These are phyloP conservation scores for Daldinia caldariorum DNA, from an alignment of 495 filamentous ascomycete genomes.

Conservation along the genomic window DNA sequence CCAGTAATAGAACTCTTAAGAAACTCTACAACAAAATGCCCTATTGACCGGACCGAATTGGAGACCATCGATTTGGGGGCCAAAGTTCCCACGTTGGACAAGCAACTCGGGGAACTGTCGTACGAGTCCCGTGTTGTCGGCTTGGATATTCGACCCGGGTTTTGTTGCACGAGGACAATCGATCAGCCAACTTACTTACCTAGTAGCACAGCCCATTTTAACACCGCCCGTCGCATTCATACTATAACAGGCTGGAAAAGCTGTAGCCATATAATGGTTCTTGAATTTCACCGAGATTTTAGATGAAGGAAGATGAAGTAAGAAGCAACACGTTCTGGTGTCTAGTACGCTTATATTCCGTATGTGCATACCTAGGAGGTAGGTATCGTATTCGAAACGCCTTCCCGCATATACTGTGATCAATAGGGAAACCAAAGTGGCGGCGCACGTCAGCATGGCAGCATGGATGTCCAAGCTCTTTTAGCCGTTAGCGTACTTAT, in stretches of 20 bases:
- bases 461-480: constrained; percentile 26
- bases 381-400: not conserved
- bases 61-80: constrained; percentile 9
- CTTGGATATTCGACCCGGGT: constrained; percentile 20
- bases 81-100: constrained; percentile 16
- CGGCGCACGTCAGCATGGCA: constrained; percentile 20
- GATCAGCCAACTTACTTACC: constrained; percentile 11
- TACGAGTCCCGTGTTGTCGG: constrained; percentile 21
- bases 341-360: not conserved
- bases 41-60: constrained; percentile 1
- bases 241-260: not conserved
- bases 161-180: constrained; percentile 13
- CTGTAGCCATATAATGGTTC: not conserved
- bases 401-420: not conserved
- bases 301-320: not conserved
- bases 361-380: too few species aligned
- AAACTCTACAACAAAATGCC: not conserved
- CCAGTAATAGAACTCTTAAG: not conserved
- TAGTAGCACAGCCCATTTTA: constrained; percentile 9
- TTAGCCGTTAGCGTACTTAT: constrained; percentile 25
- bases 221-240: not conserved
- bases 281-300: not conserved
- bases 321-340: not conserved
- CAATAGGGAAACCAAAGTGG: constrained; percentile 3
- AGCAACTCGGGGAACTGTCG: constrained; percentile 23